Percentiles rank a stretch among this genome's conserved stretches.
These are phyloP conservation scores for Venturia nashicola DNA, from an alignment of 2,329 filamentous ascomycete species.

Conservation along the genomic window DNA sequence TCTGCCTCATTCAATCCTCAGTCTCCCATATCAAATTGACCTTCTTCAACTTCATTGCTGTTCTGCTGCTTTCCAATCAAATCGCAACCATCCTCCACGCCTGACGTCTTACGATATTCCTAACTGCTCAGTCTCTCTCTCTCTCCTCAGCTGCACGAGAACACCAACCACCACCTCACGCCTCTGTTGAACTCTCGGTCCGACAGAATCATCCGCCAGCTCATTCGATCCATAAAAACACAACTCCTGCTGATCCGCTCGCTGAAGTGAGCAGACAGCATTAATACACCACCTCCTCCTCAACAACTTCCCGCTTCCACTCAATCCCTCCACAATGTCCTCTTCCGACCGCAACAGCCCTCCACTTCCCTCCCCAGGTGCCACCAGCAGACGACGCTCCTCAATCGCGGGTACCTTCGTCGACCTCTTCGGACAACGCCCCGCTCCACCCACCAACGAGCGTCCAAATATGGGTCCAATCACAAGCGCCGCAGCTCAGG, in stretches of 20 bases:
- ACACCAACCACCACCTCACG: neutral
- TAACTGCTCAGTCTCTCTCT: neutral
- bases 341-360: constrained; percentile 27
- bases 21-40: neutral
- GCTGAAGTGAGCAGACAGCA: neutral
- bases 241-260: neutral
- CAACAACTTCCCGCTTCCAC: neutral
- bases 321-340: neutral
- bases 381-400: constrained; percentile 29
- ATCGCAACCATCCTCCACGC: neutral
- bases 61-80: neutral
- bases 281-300: neutral
- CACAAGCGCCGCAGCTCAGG: constrained; percentile 35
- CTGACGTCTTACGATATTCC: neutral
- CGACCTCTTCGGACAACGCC: constrained; percentile 30
- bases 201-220: neutral
- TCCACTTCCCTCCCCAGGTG: constrained; percentile 23
- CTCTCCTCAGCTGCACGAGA: neutral
- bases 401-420: constrained; percentile 36
- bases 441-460: constrained; percentile 12
- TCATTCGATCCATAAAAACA: neutral
- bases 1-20: neutral
- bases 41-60: neutral
- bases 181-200: neutral
- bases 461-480: constrained; percentile 30